Base-by-base conservation (phyloP, 2,329 filamentous ascomycete genomes). In the Lachnellula arida region DNA sequence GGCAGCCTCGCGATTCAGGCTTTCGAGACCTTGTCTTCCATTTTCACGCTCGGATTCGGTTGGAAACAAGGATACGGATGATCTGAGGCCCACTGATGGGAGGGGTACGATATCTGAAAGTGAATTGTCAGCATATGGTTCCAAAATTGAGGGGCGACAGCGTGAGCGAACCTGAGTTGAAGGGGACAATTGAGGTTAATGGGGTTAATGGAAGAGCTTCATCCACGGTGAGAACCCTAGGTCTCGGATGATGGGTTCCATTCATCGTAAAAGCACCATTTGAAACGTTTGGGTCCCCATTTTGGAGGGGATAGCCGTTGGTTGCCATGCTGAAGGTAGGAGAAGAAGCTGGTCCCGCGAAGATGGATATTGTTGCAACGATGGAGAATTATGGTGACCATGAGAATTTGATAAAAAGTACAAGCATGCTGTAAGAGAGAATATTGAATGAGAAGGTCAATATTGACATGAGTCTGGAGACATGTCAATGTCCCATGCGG, bases 131-230 rank as follows among this genome's bases (percentile, higher is more conserved):
- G 60, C 22, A 48, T 28, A 53, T 49, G n/a, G 53, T 14, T 50
- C 25, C 37, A 15, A 32, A 32, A 15, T 37, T 39, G 23, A 48
- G 48, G 46, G 23, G 46, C 51, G n/a, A 49, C 46, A 44, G 34
- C 50, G 53, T 43, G 37, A 40, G n/a, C 77, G 61, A 73, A 91
- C 89, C 85, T 63, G 88, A 81, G 70, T 88, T 83, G 71, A 93
- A 90, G 2, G 89, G 89, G 51, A 89, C 80, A 49, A 92, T 87
- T 3, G 88, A 91, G 49, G 86, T 89, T 69, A 93, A 86, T 23
- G 90, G 89, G 51, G 89, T 89, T 72, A 86, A 92, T n/a, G 88
- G 87, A 46, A 94, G 77, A 32, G 89, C 89, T 68, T 94, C 88
- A 55, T 87, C 81, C 12, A 94, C 80, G 3, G 81, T 81, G 67